A percentile compares a stretch with the other conserved stretches of the same genome.
Evolutionary conservation across 176 grass and related monocot species (phyloP).

Genomic region (Triticum turgidum): DNA sequence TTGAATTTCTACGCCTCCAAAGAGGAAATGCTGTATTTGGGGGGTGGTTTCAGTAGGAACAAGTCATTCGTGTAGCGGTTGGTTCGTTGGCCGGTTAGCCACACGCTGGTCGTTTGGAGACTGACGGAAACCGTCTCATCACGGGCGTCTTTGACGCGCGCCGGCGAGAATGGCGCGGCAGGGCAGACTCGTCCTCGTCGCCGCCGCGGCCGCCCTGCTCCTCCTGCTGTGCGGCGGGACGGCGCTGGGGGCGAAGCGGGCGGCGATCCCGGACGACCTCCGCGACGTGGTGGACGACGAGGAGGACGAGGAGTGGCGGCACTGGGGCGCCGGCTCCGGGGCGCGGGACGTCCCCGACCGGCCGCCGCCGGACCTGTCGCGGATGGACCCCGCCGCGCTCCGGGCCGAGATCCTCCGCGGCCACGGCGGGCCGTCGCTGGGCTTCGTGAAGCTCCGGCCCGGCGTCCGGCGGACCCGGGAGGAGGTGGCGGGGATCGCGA

Average conservation of each 20-base stretch:
- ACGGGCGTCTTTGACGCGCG: neutral
- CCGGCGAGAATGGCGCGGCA: conserved; percentile 14
- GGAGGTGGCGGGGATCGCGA: conserved; percentile 53
- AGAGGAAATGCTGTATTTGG: too few species aligned
- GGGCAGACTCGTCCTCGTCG: neutral
- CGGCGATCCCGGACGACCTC: conserved; percentile 72
- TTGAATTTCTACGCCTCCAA: too few species aligned
- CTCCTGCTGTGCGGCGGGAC: conserved; percentile 31
- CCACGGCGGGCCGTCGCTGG: conserved; percentile 63
- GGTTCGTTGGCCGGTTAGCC: neutral
- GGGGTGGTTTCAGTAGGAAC: neutral
- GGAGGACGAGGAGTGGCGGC: conserved; percentile 82
- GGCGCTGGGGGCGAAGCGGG: conserved; percentile 44
- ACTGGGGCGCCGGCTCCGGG: conserved; percentile 45
- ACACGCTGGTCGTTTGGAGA: conserved; percentile 19
- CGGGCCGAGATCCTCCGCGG: conserved; percentile 75
- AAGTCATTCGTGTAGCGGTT: neutral
- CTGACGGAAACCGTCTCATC: neutral
- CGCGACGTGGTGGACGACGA: conserved; percentile 82
- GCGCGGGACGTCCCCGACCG: neutral
- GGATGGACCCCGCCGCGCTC: conserved; percentile 65
- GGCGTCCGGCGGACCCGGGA: conserved; percentile 59
- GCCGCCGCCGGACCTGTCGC: conserved; percentile 60
- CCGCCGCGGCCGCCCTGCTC: conserved; percentile 18
- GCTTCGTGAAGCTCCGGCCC: conserved; percentile 86